A percentile compares a stretch with the other conserved stretches of the same genome.
phyloP scores from a whole-genome alignment of 805 yeast species.

The Kuraishia hungarica region DNA sequence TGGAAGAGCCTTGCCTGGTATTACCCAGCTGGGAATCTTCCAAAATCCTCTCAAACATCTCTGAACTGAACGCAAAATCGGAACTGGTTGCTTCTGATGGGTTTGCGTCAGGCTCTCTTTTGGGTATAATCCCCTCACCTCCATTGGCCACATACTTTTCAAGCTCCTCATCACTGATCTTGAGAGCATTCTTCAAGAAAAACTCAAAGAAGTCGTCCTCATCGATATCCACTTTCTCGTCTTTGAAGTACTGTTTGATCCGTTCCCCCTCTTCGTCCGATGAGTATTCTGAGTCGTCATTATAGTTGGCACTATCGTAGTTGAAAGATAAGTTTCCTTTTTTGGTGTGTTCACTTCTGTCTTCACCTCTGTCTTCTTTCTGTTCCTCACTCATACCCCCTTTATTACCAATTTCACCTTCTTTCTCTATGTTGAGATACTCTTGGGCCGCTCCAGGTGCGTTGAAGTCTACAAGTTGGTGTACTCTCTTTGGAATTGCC shows the following conservation, averaged over 20 bases:
- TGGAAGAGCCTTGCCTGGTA: no score
- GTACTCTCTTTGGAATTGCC: background rate
- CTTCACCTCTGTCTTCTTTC: no score
- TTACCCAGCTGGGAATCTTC: background rate
- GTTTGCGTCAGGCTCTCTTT: no score
- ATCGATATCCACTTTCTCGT: slow-evolving; percentile 36
- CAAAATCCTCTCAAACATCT: background rate
- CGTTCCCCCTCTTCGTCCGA: slow-evolving; percentile 13
- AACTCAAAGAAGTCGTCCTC: slow-evolving; percentile 68
- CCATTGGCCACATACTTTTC: slow-evolving; percentile 22
- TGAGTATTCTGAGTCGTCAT: slow-evolving; percentile 15
- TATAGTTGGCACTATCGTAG: slow-evolving; percentile 8
- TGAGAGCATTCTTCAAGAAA: slow-evolving; percentile 45
- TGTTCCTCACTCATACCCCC: no score
- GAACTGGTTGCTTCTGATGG: background rate
- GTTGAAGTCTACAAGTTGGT: background rate
- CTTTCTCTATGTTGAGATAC: background rate
- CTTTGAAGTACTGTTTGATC: slow-evolving; percentile 15
- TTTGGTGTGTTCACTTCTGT: slow-evolving; percentile 3
- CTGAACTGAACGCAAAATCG: background rate
- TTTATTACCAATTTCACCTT: no score
- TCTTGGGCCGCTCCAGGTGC: background rate
- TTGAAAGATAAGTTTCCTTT: slow-evolving; percentile 14
- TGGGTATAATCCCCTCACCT: no score
- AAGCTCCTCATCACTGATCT: slow-evolving; percentile 36